Evolutionary conservation across 371 early-diverging fungal species (phyloP), one percentile per base, ranked within the genome.

Genomic region (Modicella reniformis): DNA sequence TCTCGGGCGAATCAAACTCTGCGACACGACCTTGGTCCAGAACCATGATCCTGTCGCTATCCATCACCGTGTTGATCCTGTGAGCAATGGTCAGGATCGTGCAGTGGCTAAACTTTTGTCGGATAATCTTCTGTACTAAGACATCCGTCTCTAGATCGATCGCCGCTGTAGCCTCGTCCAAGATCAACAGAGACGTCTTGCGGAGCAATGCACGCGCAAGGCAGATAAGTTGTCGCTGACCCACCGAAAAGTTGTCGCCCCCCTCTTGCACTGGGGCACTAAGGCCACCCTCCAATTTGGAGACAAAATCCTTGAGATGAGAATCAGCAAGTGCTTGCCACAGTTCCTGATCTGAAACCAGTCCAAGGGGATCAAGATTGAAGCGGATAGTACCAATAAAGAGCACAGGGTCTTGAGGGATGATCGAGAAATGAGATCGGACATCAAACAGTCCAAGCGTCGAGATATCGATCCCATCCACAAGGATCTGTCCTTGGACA

Each of bases 1-100:
- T 76, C 13, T 80, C 55, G 6, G 96, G 95, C 0, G 89, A 75
- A 68, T 93, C 95, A 61, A 91, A 91, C 75, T 96, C 97, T 5
- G 85, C 90, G 57, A 96, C 85, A 28, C 72, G 57, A 10, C 96
- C 96, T 25, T 86, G 76, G 53, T 94, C 93, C 23, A 96, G 72
- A 5, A 96, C 95, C 56, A 96, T 79, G 64, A 96, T 94, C 55
- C 87, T 58, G 19, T 44, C 44, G 44, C 44, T 44, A 44, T 44
- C 44, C 44, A 44, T 44, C 17, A 44, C 44, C 17, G 44, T 44
- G 44, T 44, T 44, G 44, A 44, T 44, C 44, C 44, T 44, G 44
- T 44, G 44, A 10, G 44, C 44, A 17, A 44, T 44, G 3, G 44
- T 44, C 6, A 44, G 44, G 44, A 44, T 44, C 12, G 44, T 44